Evolutionary conservation across 495 filamentous ascomycete species (phyloP), one percentile per base, ranked within the genome.

Genomic region (Usnea hakonensis): DNA sequence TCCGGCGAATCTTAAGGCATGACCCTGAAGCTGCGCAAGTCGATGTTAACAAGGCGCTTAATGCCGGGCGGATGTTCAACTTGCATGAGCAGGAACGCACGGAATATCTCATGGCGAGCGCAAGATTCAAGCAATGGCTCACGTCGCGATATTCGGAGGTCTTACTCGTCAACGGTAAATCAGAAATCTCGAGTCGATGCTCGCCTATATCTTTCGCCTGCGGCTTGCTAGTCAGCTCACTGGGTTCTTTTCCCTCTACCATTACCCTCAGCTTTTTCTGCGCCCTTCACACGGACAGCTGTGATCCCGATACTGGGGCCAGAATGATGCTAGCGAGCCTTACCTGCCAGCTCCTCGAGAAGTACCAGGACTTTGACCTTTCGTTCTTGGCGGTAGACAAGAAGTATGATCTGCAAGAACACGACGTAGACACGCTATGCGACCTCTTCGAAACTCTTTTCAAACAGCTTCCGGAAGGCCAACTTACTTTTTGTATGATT

Each of bases 101-200:
- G 3, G 41, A 61, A 11, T 19, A 43, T 48, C 46, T 61, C 1
- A 33, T 61, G 46, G 16, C 26, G 2, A 53, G n/a, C 37, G 33
- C 32, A 19, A 32, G 37, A 4, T 61, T 61, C 38, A 28, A 61
- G 33, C 36, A 37, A 10, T 61, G 58, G 58, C 46, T 61, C 28
- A 61, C 41, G 4, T 61, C 58, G 23, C 41, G 58, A 26, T 1
- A 21, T n/a, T 32, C 58, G 17, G 26, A 36, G 28, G 46, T 52
- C 28, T 36, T 61, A 21, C 46, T 61, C 37, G 58, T 61, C 19
- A 36, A 61, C 35, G 58, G 58, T 23, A 61, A 61, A 10, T 23
- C 33, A 19, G 54, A 36, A 23, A 37, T 8, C 1, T 14, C 54
- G 16, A 52, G 19, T 30, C 23, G 54, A 13, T 23, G 35, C n/a